These are phyloP conservation scores for Pseudogymnoascus sp. DNA, from an alignment of 2,329 filamentous ascomycete species.

Conservation along the genomic window DNA sequence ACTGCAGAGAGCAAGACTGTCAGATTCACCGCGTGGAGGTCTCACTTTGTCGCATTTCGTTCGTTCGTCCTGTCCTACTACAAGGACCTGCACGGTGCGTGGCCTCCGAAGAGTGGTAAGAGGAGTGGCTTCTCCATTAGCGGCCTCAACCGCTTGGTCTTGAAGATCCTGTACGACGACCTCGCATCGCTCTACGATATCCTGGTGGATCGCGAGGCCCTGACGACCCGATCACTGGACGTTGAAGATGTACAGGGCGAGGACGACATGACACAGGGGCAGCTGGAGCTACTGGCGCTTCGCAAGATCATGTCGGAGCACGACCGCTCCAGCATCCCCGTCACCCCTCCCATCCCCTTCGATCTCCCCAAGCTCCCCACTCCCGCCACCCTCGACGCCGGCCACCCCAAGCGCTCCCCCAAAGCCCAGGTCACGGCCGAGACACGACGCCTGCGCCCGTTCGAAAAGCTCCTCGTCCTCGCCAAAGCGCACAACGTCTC, in stretches of 20 bases:
- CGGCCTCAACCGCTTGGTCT: constrained; percentile 75
- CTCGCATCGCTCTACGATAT: constrained; percentile 83
- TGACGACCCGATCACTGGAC: constrained; percentile 69
- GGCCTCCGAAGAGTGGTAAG: constrained; percentile 91
- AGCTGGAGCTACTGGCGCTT: constrained; percentile 60
- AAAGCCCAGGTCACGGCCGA: constrained; percentile 70
- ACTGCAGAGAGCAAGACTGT: constrained; percentile 67
- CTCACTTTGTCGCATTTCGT: constrained; percentile 65
- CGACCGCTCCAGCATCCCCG: constrained; percentile 79
- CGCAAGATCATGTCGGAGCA: constrained; percentile 79
- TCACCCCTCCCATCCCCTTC: constrained; percentile 84
- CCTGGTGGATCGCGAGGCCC: constrained; percentile 66
- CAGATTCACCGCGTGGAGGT: constrained; percentile 77
- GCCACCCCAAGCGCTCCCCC: constrained; percentile 53
- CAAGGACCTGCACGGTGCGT: constrained; percentile 58
- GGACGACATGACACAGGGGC: constrained; percentile 43
- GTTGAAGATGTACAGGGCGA: constrained; percentile 41
- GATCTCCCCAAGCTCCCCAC: constrained; percentile 73
- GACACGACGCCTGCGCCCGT: constrained; percentile 63
- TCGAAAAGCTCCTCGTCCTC: constrained; percentile 71
- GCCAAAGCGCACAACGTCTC: constrained; percentile 69
- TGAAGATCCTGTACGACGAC: constrained; percentile 77
- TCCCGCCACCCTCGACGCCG: constrained; percentile 56
- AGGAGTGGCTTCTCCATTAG: constrained; percentile 83
- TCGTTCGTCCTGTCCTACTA: constrained; percentile 55